Percentiles rank a stretch among this genome's conserved stretches.
Conservation (phyloP, 2,329 filamentous ascomycete genomes). For the Fusarium sp. region DNA sequence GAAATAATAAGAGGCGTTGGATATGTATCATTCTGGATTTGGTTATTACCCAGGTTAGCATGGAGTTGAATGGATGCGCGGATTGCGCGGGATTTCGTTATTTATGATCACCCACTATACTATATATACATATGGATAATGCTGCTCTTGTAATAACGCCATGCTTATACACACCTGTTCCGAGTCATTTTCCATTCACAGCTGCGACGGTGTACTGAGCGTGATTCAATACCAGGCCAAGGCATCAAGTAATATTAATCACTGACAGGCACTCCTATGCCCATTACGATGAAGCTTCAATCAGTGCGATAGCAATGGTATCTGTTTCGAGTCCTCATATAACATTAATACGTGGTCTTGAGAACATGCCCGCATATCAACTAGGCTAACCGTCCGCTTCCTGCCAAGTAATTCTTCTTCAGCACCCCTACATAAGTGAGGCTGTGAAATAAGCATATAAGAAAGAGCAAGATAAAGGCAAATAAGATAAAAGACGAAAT, state of each 20-base stretch:
- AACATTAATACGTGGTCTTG: constrained; percentile 18
- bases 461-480: constrained; percentile 24
- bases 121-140: not conserved
- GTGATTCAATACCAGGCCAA: not conserved
- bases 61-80: constrained; percentile 25
- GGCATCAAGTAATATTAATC: not conserved
- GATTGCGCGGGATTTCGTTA: constrained; percentile 2
- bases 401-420: constrained; percentile 13
- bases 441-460: constrained; percentile 28
- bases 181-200: not conserved
- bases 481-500: not conserved
- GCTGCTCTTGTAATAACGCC: not conserved
- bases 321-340: constrained; percentile 13
- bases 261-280: not conserved
- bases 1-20: not conserved
- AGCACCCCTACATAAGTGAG: constrained; percentile 18
- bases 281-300: not conserved
- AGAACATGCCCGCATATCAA: not conserved
- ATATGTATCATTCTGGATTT: constrained; percentile 15
- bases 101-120: not conserved
- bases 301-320: constrained; percentile 8
- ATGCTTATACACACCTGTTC: not conserved
- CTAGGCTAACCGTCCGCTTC: not conserved
- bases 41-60: constrained; percentile 22
- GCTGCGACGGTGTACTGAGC: not conserved